Evolutionary conservation across 371 early-diverging fungal species (phyloP), one percentile per base, ranked within the genome.

Genomic region (Capillidium rhysosporum): DNA sequence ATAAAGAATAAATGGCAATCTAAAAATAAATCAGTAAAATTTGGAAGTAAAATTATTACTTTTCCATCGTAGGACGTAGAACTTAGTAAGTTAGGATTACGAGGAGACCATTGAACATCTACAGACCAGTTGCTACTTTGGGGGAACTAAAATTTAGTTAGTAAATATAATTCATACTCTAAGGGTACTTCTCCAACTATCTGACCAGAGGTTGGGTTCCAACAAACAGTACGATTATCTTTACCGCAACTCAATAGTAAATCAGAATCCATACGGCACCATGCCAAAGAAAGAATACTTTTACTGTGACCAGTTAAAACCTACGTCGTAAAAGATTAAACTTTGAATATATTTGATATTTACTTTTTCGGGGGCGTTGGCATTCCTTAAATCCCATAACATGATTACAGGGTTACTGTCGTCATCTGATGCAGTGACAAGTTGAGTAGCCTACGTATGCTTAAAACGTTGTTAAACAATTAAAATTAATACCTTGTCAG

Each of bases 321-420:
- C 70, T 77, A 31, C 20, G 38, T 52, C 39, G 69, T 48, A 28
- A 20, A 40, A 21, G 16, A 20, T 41, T 52, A 30, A 54, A 28
- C n/a, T 21, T 39, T 16, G 34, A 4, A 7, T 34, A 34, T 34
- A 34, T 34, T 34, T 34, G 0, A 23, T 40, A 43, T 44, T 46
- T 55, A 82, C 77, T 65, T 75, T 79, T 61, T 90, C 86, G 14
- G 96, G 92, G 9, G 92, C 86, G 55, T 84, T 77, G 7, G 89
- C 88, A 60, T 92, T 89, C 56, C 90, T 76, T 59, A 96, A 73
- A 65, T 96, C 93, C 96, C 96, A 96, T 48, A 89, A 65, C 46
- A 81, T 70, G 23, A 96, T 76, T 1, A 78, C 76, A 9, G 96
- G 91, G 57, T 73, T 81, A 54, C 66, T 75, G 58, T 92, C 96